Evolutionary conservation across 1,139 yeast species (phyloP), one percentile per base, ranked within the genome.

Genomic region (Blastobotrys ciferrii): DNA sequence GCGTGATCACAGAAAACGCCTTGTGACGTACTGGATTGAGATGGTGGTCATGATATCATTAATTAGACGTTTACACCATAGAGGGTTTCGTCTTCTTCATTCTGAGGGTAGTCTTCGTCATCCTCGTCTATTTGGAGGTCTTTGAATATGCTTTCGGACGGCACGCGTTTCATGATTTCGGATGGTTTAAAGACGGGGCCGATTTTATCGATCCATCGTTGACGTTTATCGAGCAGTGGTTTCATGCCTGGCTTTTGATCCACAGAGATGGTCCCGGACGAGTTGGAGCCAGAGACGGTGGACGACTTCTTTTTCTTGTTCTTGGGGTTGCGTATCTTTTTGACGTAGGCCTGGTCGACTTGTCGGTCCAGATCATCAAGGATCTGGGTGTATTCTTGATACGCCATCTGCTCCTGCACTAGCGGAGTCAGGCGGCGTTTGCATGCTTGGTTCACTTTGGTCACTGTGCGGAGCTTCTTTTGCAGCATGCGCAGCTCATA

Each of bases 311-410:
- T 87, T 71, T 85, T 84, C 68, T 85, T 86, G 67, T 84, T 84
- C 55, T 84, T 85, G 51, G 88, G 85, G n/a, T 83, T 88, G 59
- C 91, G 81, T 53, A 87, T 77, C 52, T 97, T 75, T 66, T 91
- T 87, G 59, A 86, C 72, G 63, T 89, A 92, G 11, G 96, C 92
- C 67, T 88, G 98, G 65, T 94, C 98, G 23, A 92, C 92, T 67
- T 94, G 98, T 64, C 91, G 92, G 65, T 94, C 97, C 58, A 94
- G 74, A 63, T 92, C 98, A 50, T 92, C 98, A 53, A 91, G 69
- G 48, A 94, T 89, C 12, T 94, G 86, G 49, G 83, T 74, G 64
- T 88, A 94, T 65, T 94, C 98, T 65, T 92, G 97, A 80, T 92
- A 92, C 20, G 98, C 97, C 60, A 94, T 75, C 60, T 87, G 95